phyloP scores from a whole-genome alignment of 78 protist species.

The Speleostelium caveatum region DNA sequence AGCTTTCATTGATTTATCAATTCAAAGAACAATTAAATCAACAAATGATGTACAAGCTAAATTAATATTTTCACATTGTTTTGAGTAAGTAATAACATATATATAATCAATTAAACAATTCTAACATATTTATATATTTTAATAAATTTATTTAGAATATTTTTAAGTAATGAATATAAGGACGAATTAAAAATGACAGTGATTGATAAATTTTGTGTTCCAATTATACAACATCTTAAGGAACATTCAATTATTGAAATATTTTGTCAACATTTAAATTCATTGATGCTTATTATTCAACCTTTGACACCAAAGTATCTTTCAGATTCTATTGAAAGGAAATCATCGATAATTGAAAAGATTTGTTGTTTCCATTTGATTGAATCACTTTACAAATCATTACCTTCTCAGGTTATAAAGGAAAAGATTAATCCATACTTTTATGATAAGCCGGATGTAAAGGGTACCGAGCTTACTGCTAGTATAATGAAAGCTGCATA shows the following conservation, averaged over 20 bases:
- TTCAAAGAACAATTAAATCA: slow-evolving; percentile 11
- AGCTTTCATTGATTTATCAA: slow-evolving; percentile 25
- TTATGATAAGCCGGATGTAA: slow-evolving; percentile 31
- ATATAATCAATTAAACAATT: not conserved
- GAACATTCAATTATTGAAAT: slow-evolving; percentile 23
- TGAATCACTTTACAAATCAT: slow-evolving; percentile 35
- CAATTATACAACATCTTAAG: slow-evolving; percentile 35
- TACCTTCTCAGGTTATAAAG: slow-evolving; percentile 38
- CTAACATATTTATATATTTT: not conserved
- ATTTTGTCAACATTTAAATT: slow-evolving; percentile 19
- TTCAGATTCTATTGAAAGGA: slow-evolving; percentile 25
- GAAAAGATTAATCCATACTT: slow-evolving; percentile 65
- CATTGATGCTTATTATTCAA: slow-evolving; percentile 64
- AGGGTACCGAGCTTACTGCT: slow-evolving; percentile 82
- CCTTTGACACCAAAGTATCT: slow-evolving; percentile 47
- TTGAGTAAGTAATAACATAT: not conserved
- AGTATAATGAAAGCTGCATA: slow-evolving; percentile 82
- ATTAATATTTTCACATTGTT: slow-evolving; percentile 61
- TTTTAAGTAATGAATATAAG: slow-evolving; percentile 21
- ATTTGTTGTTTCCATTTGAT: slow-evolving; percentile 70
- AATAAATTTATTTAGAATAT: not conserved
- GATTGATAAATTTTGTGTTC: slow-evolving; percentile 66
- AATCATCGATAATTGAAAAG: slow-evolving; percentile 59
- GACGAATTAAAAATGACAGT: slow-evolving; percentile 58
- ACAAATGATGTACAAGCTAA: slow-evolving; percentile 41